These are phyloP conservation scores for Hypericum perforatum DNA, from an alignment of 345 rosid genomes.

Conservation along the genomic window DNA sequence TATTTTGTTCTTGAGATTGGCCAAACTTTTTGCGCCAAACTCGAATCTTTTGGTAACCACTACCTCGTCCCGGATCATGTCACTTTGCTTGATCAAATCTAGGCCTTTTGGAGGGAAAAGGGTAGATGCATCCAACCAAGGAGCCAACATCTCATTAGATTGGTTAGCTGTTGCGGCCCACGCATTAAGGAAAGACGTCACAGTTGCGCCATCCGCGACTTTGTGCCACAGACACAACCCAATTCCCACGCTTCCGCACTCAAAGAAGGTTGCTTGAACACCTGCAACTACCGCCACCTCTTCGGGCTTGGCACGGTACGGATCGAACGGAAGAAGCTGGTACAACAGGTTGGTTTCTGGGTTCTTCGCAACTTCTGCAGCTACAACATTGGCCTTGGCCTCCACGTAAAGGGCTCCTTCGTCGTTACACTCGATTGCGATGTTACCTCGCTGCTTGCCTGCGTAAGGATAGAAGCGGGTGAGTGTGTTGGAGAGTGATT, in stretches of 20 bases:
- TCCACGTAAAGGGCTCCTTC: conserved; percentile 29
- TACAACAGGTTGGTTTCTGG: conserved; percentile 13
- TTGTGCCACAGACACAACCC: conserved; percentile 26
- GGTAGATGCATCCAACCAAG: conserved; percentile 16
- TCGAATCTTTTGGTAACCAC: neutral
- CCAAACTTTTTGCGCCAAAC: neutral
- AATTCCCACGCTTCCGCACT: conserved; percentile 24
- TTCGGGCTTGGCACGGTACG: conserved; percentile 1
- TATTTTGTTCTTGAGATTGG: too few relatives aligned
- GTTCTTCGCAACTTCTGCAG: conserved; percentile 22
- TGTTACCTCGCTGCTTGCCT: conserved; percentile 12
- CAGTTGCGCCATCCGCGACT: conserved; percentile 19
- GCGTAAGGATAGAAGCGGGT: conserved; percentile 34
- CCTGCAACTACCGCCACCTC: conserved; percentile 7
- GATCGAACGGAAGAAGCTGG: conserved; percentile 19
- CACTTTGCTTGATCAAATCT: conserved; percentile 11
- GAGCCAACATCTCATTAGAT: conserved; percentile 2
- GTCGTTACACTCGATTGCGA: conserved; percentile 24
- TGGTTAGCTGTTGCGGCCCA: conserved; percentile 27
- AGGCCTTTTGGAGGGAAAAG: conserved; percentile 24
- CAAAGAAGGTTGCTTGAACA: conserved; percentile 29
- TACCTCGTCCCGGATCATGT: neutral
- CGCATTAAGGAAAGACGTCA: conserved; percentile 13
- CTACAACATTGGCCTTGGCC: conserved; percentile 20
- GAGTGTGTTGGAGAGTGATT: conserved; percentile 32